Evolutionary conservation across 1,139 yeast genomes (phyloP), one percentile per base, ranked within the genome.

Genomic region (Candida neerlandica): DNA sequence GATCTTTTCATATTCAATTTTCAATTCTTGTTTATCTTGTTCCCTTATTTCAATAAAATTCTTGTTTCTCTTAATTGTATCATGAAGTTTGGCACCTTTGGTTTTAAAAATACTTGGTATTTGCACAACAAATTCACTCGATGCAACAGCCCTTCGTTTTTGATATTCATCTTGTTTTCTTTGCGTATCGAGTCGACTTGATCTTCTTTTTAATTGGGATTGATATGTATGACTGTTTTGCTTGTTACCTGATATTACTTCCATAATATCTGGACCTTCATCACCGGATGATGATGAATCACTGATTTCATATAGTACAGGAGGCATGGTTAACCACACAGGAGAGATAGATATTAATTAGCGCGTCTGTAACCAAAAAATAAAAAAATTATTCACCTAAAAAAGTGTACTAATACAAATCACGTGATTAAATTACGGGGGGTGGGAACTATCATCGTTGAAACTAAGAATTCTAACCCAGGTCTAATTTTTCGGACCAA

Each of bases 21-120:
- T 47, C 23, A 49, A 37, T 34, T 45, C 38, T 4, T 11, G 9
- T 33, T 59, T 61, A 35, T 65, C 67, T 21, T 55, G 51, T 1
- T 16, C 48, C 18, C 66, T 52, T 18, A 56, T 59, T 9, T 50
- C 45, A 10, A 60, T 55, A 7, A 69, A 41, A n/a, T 35, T 26
- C 12, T 43, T 19, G 21, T 45, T 58, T 43, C 61, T 49, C 4
- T 46, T 42, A 44, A 60, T 59, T 19, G 55, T 54, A 27, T 51
- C 50, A 23, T 58, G 55, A 12, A 69, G 50, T 46, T 57, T 53
- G 27, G 59, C 63, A 15, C 69, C 75, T 41, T 65, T 67, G 9
- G 57, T 57, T 40, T 57, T 58, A 47, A 70, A 70, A 2, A 70
- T 57, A 32, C 61, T 38, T 2, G 73, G 73, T 19, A 71, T 46